Conservation (phyloP, 2,329 filamentous ascomycete genomes). For the Diplocarpon rosae region DNA sequence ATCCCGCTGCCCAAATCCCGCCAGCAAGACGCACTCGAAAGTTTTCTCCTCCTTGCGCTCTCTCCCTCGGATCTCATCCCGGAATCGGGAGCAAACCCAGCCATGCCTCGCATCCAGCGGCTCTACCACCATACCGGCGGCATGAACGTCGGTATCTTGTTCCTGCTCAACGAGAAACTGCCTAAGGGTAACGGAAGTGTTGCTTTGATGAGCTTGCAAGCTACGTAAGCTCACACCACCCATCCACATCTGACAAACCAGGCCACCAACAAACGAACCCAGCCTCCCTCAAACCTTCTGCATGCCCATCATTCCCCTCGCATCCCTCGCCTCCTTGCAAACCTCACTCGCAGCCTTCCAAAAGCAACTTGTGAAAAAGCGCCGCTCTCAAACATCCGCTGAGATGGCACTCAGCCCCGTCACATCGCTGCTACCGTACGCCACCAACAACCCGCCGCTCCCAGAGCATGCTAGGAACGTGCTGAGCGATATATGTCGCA, state of each 20-base stretch:
- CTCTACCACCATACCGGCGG: constrained; percentile 25
- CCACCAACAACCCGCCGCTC: constrained; percentile 19
- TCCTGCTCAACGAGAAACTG: constrained; percentile 22
- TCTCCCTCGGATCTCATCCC: constrained; percentile 18
- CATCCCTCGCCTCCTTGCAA: constrained; percentile 15
- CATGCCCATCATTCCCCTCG: constrained; percentile 24
- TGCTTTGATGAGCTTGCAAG: constrained; percentile 24
- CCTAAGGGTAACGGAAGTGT: constrained; percentile 15
- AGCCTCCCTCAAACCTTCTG: constrained; percentile 23
- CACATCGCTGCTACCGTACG: constrained; percentile 22
- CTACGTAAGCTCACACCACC: constrained; percentile 14
- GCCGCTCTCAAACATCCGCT: background rate
- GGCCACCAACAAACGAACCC: background rate
- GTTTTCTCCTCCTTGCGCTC: constrained; percentile 23
- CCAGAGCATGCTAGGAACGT: constrained; percentile 26
- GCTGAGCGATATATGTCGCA: constrained; percentile 24
- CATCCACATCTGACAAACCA: background rate
- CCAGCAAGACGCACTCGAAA: constrained; percentile 8
- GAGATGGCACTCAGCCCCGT: constrained; percentile 7
- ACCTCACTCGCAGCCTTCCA: constrained; percentile 21
- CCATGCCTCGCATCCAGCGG: constrained; percentile 24
- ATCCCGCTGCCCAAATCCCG: constrained; percentile 16
- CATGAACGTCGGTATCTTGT: constrained; percentile 24
- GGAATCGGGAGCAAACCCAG: background rate
- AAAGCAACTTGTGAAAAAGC: constrained; percentile 14